A percentile compares a stretch with the other conserved stretches of the same genome.
Evolutionary conservation across 495 filamentous ascomycete species (phyloP).

Genomic region (Daldinia bambusicola): DNA sequence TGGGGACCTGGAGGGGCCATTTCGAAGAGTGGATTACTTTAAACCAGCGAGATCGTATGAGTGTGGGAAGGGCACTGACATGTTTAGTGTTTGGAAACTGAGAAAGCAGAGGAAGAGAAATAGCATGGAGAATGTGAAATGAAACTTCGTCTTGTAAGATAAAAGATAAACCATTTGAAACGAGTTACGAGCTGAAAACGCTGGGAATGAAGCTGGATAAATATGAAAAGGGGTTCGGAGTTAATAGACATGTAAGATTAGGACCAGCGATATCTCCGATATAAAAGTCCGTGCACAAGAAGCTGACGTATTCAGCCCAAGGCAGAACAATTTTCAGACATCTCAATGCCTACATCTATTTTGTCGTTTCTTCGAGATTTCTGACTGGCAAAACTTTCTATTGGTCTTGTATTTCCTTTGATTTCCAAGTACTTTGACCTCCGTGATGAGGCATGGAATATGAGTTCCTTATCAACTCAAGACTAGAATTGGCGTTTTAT

Average conservation of each 20-base stretch:
- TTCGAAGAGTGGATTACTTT: slow-evolving; percentile 70
- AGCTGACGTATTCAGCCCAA: neutral
- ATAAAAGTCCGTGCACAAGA: neutral
- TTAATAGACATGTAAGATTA: neutral
- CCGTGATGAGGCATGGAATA: neutral
- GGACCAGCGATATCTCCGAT: neutral
- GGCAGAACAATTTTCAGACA: neutral
- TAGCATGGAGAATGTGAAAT: too few species aligned
- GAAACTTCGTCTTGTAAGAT: too few species aligned
- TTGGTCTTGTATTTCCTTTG: neutral
- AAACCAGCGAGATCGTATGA: slow-evolving; percentile 72
- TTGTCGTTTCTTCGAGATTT: neutral
- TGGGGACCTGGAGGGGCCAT: slow-evolving; percentile 43
- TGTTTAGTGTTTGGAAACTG: slow-evolving; percentile 41
- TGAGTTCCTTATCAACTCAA: neutral
- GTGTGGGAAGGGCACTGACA: slow-evolving; percentile 51
- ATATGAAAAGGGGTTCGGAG: neutral
- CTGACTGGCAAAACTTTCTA: too few species aligned
- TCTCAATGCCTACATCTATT: neutral
- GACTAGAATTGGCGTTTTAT: neutral
- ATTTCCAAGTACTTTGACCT: neutral
- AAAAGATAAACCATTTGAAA: neutral
- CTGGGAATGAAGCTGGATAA: neutral
- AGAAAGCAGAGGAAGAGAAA: neutral
- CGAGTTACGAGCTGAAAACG: neutral